Conservation (phyloP, 805 yeast genomes). For the Helenozyma rhizophorensis region DNA sequence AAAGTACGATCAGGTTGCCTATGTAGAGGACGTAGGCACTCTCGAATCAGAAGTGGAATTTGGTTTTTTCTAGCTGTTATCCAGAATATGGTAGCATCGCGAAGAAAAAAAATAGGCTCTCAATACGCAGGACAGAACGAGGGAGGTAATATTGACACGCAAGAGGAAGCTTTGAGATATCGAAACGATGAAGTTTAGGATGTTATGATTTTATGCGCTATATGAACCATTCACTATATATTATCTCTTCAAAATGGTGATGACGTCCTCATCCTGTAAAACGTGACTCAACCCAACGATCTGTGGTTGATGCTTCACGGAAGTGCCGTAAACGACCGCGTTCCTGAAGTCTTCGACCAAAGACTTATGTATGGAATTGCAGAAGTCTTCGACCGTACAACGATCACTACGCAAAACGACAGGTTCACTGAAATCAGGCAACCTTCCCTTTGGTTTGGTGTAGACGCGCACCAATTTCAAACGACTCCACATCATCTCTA, state of each 20-base stretch:
- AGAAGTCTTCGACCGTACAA: conserved; percentile 89
- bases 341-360: conserved; percentile 89
- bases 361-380: conserved; percentile 93
- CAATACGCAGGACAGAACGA: not conserved
- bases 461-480: conserved; percentile 90
- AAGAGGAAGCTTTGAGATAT: not conserved
- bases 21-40: too few relatives aligned
- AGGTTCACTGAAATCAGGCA: conserved; percentile 94
- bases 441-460: conserved; percentile 92
- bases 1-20: too few relatives aligned
- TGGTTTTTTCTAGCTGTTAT: too few relatives aligned
- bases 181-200: not conserved
- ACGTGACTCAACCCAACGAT: conserved; percentile 83
- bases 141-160: not conserved
- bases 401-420: conserved; percentile 82
- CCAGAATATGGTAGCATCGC: too few relatives aligned
- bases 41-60: too few relatives aligned
- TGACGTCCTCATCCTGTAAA: conserved; percentile 94
- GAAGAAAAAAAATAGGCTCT: too few relatives aligned
- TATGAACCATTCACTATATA: not conserved
- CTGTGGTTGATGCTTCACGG: conserved; percentile 98
- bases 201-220: too few relatives aligned
- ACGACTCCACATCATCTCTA: conserved; percentile 94
- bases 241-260: conserved; percentile 80
- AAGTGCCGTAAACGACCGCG: conserved; percentile 89